Conservation (phyloP, 1,284 basidiomycete genomes). For the Meripilus lineatus region DNA sequence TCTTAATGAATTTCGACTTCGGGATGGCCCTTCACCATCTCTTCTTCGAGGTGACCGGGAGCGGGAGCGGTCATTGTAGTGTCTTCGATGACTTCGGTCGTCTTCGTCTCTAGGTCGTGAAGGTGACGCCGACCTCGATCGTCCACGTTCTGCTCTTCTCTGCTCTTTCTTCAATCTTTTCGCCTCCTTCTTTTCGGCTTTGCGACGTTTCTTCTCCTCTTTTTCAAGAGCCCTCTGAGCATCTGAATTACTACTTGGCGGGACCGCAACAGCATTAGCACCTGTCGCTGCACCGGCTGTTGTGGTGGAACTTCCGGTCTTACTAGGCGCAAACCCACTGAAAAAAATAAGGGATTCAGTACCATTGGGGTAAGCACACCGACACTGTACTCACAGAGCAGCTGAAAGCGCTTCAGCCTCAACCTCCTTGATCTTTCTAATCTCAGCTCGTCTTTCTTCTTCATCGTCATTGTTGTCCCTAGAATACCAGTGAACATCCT, state of each 20-base stretch:
- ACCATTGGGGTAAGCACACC: background rate
- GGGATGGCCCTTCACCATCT: slow-evolving; percentile 8
- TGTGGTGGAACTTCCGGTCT: slow-evolving; percentile 29
- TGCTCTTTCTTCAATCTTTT: slow-evolving; percentile 48
- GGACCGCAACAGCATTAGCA: slow-evolving; percentile 26
- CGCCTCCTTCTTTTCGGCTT: slow-evolving; percentile 53
- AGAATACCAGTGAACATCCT: slow-evolving; percentile 91
- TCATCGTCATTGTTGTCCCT: slow-evolving; percentile 50
- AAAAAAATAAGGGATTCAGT: background rate
- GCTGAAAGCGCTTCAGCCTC: slow-evolving; percentile 83
- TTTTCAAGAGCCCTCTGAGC: slow-evolving; percentile 37
- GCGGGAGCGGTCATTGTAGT: slow-evolving; percentile 25
- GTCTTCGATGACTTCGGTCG: slow-evolving; percentile 12
- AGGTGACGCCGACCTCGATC: slow-evolving; percentile 9
- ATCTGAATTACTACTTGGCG: slow-evolving; percentile 18
- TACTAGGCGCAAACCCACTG: slow-evolving; percentile 60
- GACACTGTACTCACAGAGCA: slow-evolving; percentile 54
- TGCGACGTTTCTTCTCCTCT: slow-evolving; percentile 51
- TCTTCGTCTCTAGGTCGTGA: slow-evolving; percentile 7
- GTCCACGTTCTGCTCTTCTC: slow-evolving; percentile 32
- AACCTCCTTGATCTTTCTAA: slow-evolving; percentile 75
- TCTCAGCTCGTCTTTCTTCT: slow-evolving; percentile 60
- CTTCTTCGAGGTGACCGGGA: slow-evolving; percentile 13
- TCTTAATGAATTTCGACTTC: slow-evolving; percentile 14
- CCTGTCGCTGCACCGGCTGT: slow-evolving; percentile 31